Evolutionary conservation across 495 filamentous ascomycete genomes (phyloP).

Genomic region (Penicillium steckii): DNA sequence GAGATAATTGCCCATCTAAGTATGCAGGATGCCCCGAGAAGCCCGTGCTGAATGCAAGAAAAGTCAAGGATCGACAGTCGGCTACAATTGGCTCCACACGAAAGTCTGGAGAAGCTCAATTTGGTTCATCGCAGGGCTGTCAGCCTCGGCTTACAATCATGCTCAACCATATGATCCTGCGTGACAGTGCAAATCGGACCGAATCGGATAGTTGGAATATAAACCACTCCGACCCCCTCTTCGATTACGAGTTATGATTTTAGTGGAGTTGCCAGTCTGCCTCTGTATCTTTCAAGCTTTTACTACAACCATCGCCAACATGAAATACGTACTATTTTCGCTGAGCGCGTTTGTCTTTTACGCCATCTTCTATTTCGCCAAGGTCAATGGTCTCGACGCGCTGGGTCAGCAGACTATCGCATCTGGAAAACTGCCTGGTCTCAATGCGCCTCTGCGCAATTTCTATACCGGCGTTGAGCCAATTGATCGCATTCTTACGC

Average conservation of each 20-base stretch:
- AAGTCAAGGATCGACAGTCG: conserved; percentile 15
- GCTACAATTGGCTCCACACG: background rate
- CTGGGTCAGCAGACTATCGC: conserved; percentile 27
- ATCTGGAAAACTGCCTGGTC: conserved; percentile 39
- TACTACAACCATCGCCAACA: conserved; percentile 6
- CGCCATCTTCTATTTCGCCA: conserved; percentile 39
- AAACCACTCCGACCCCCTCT: background rate
- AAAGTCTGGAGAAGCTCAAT: conserved; percentile 6
- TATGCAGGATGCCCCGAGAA: conserved; percentile 21
- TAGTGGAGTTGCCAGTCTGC: no score
- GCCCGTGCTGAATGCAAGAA: conserved; percentile 12
- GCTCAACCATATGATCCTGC: conserved; percentile 12
- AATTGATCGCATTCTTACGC: conserved; percentile 47
- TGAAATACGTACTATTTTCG: conserved; percentile 38
- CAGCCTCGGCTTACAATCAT: conserved; percentile 13
- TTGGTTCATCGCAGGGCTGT: background rate
- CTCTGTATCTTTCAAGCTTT: background rate
- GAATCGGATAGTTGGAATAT: background rate
- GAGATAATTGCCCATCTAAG: conserved; percentile 5
- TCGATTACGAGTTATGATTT: background rate
- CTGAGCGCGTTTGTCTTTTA: conserved; percentile 43
- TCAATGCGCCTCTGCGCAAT: conserved; percentile 37
- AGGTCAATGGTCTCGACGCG: conserved; percentile 40
- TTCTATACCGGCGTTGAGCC: conserved; percentile 50
- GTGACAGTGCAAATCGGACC: background rate